Evolutionary conservation across 176 grass and related monocot genomes (phyloP), one percentile per base, ranked within the genome.

Genomic region (Ampelocalamus luodianensis): DNA sequence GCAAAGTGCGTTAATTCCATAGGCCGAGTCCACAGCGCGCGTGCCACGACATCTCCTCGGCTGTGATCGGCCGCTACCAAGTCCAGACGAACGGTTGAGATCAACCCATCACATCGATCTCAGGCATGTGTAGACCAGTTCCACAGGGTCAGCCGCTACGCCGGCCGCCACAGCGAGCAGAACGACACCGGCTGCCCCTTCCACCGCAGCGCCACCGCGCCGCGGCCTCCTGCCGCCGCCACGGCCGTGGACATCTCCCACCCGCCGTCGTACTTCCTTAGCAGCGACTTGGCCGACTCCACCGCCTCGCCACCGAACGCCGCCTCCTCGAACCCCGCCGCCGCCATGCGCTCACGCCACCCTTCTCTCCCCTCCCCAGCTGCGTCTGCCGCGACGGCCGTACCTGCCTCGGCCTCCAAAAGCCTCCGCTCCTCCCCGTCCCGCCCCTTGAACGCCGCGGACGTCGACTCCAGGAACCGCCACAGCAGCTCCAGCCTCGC

Each of bases 391-490:
- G 83, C 68, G 11, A 93, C 29, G 27, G 75, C 27, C 65, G 82
- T 87, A 13, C 85, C 90, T 0, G 90, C 93, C 85, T 99, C 97
- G 3, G 88, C 88, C 83, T 99, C 97, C 79, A 96, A 38, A 0
- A 96, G 72, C 4, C 87, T 66, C 88, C 93, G 76, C 82, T 96
- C 93, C 0, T 87, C 86, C 44, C 88, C 86, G 26, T 99, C 93
- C 79, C 86, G 88, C 29, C 91, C 93, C 76, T 92, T 99, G 87
- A 99, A 99, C 40, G 97, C 97, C 14, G 90, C 80, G 6, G 86
- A 65, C 37, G 93, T 94, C 71, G 97, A 99, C 69, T 99, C 97
- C 34, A 99, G 40, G 88, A 99, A 99, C 69, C 78, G 91, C 90
- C 90, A 96, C 63, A 96, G 66, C 69, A 99, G 62, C 82, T 89